Base-by-base conservation (phyloP, 2,329 filamentous ascomycete genomes). In the Talaromyces sp. region DNA sequence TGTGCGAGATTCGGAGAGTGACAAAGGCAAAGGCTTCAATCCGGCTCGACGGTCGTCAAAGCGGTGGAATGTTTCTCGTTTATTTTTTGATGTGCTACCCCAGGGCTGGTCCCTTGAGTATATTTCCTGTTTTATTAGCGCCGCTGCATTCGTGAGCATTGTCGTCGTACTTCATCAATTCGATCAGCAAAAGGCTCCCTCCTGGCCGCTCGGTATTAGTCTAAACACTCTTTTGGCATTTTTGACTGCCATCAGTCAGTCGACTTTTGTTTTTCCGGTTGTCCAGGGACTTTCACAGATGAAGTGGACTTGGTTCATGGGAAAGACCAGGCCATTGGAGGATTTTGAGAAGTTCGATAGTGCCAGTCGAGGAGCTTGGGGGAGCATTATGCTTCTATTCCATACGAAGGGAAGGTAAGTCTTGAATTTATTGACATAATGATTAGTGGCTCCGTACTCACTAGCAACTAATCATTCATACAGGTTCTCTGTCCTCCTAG, bases 281-380 rank as follows among this genome's bases (percentile, higher is more conserved):
- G 43, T 59, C 2, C 63, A 58, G 41, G 59, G 64, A 25, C 39
- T 62, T 19, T 59, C 64, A 3, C 64, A 62, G 25, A 58, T 62
- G 41, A 61, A 59, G 27, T 62, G 64, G 64, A 52, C 10, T 37
- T 66, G 39, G 39, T 59, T 54, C 9, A 35, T 35, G 37, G 25
- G 22, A 2, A 57, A 61, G 41, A 43, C 35, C 17, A 56, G 43
- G 11, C 52, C 64, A n/a, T 13, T 66, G 13, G 35, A 9, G 11
- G 59, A 66, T 50, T 66, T 66, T 35, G 52, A 66, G 6, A 17
- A 1, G 13, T 66, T 62, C 39, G 60, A 62, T 41, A 54, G 31
- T 19, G 31, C 50, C 4, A 62, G 58, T 52, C 50, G 59, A 59
- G 64, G 60, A 15, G 50, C 60, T 37, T 58, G 59, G 64, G 64